Evolutionary conservation across 306 rosid genomes (phyloP).

Genomic region (Rosa persica): DNA sequence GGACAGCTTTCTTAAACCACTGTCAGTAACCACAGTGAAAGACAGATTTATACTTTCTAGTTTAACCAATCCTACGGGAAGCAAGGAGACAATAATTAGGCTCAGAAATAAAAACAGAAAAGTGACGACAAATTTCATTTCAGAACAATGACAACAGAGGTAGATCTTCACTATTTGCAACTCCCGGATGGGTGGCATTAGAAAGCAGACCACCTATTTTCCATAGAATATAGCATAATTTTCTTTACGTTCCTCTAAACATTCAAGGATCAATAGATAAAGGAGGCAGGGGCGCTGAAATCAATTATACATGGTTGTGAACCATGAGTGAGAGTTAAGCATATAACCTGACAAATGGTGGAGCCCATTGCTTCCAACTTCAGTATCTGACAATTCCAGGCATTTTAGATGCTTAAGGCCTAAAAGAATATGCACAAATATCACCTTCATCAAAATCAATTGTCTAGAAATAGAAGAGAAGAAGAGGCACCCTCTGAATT

Average conservation of each 20-base stretch:
- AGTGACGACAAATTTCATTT: not conserved
- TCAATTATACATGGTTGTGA: not conserved
- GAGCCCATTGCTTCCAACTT: conserved; percentile 80
- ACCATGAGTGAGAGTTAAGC: not conserved
- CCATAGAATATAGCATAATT: not conserved
- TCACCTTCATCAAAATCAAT: conserved; percentile 10
- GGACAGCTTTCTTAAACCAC: conserved; percentile 67
- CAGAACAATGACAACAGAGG: not conserved
- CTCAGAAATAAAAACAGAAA: not conserved
- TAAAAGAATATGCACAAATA: conserved; percentile 37
- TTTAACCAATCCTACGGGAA: conserved; percentile 65
- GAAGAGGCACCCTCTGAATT: not conserved
- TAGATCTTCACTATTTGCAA: not conserved
- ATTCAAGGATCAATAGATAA: not conserved
- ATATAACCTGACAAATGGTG: conserved; percentile 80
- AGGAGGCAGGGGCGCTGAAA: not conserved
- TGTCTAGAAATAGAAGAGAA: not conserved
- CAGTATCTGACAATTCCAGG: conserved; percentile 91
- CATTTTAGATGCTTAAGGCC: conserved; percentile 71
- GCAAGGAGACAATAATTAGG: conserved; percentile 16
- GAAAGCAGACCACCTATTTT: not conserved
- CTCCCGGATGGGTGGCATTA: not conserved
- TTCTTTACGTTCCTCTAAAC: not conserved
- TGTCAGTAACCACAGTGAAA: conserved; percentile 66
- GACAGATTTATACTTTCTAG: conserved; percentile 88